These are phyloP conservation scores for Sporothrix schenckii DNA, from an alignment of 2,329 filamentous ascomycete genomes.

Conservation along the genomic window DNA sequence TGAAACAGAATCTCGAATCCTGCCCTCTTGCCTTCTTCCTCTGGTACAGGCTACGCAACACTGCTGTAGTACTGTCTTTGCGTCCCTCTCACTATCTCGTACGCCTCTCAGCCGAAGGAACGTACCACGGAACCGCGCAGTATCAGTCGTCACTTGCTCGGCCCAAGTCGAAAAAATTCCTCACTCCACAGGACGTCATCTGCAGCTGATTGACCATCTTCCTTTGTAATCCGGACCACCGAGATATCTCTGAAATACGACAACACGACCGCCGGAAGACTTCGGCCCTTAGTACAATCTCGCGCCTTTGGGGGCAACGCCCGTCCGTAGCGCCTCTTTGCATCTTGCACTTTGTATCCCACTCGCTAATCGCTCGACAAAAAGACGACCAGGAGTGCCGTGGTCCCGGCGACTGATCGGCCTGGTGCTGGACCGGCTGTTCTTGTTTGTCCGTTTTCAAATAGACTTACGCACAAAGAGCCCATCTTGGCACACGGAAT, in stretches of 20 bases:
- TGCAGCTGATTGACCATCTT: not conserved
- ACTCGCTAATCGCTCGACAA: not conserved
- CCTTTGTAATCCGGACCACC: not conserved
- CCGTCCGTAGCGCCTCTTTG: not conserved
- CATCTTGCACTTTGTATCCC: conserved; percentile 16
- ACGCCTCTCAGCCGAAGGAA: not conserved
- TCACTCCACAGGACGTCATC: too few relatives aligned
- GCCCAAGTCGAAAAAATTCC: not conserved
- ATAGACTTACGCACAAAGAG: not conserved
- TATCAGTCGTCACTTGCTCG: not conserved
- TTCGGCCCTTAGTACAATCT: conserved; percentile 13
- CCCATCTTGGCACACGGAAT: not conserved
- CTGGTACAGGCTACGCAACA: not conserved
- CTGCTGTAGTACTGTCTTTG: too few relatives aligned
- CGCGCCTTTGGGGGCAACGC: conserved; percentile 16
- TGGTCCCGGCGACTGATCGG: not conserved
- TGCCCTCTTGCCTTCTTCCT: not conserved
- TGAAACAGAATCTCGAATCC: conserved; percentile 12
- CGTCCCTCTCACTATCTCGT: not conserved
- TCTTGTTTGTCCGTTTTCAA: not conserved
- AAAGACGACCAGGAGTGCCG: not conserved
- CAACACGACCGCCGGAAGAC: not conserved
- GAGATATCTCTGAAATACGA: not conserved
- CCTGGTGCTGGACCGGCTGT: conserved; percentile 3
- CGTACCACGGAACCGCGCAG: not conserved